A percentile compares a stretch with the other conserved stretches of the same genome.
Conservation (phyloP, 164 flowering plant species). For the Sedum album region DNA sequence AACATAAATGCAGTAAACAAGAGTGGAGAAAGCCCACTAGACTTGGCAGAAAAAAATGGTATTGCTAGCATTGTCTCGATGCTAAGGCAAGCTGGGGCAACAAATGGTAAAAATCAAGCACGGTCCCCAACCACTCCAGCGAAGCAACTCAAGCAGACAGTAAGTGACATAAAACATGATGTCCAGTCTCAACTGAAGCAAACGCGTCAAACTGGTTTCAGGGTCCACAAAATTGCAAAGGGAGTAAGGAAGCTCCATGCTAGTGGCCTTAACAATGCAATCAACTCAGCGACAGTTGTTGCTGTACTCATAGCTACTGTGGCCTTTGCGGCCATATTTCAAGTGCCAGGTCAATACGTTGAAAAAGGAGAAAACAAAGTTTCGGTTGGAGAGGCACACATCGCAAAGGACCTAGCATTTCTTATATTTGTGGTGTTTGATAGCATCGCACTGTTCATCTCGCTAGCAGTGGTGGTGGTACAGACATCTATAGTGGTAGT, state of each 20-base stretch:
- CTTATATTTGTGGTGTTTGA: constrained; percentile 70
- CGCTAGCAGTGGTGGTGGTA: constrained; percentile 94
- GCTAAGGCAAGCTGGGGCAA: constrained; percentile 63
- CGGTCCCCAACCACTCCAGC: constrained; percentile 57
- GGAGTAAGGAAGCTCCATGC: constrained; percentile 74
- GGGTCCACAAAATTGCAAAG: constrained; percentile 75
- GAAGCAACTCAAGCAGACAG: constrained; percentile 91
- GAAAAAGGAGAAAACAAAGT: constrained; percentile 19
- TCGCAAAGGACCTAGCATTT: constrained; percentile 60
- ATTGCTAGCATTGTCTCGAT: constrained; percentile 39
- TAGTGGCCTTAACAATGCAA: constrained; percentile 95
- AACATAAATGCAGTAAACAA: constrained; percentile 57
- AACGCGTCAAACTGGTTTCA: constrained; percentile 64
- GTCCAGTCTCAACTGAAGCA: constrained; percentile 88
- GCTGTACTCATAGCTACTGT: constrained; percentile 98
- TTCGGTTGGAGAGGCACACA: constrained; percentile 65
- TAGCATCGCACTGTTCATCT: constrained; percentile 81
- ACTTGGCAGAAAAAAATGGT: constrained; percentile 64
- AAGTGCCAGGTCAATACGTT: constrained; percentile 82
- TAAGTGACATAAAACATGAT: constrained; percentile 90
- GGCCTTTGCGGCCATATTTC: constrained; percentile 95
- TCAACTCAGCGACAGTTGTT: constrained; percentile 83
- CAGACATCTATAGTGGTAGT: constrained; percentile 92
- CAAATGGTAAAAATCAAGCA: constrained; percentile 50
- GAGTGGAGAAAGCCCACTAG: constrained; percentile 79